Conservation (phyloP, 1,284 basidiomycete genomes). For the Heliocybe sulcata region DNA sequence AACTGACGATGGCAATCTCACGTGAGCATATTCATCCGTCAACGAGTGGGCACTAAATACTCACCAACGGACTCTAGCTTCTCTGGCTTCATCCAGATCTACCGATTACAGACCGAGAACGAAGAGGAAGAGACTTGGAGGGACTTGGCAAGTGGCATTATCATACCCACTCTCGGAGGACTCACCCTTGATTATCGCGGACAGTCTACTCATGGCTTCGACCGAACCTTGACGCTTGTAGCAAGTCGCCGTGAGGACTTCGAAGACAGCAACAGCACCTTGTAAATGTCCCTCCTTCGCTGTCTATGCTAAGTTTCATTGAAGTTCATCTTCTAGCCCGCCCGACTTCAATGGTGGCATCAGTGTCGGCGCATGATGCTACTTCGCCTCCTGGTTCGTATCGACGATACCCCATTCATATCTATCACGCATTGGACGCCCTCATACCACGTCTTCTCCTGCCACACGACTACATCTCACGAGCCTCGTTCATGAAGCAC, state of each 20-base stretch:
- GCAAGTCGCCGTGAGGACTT: slow-evolving; percentile 50
- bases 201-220: slow-evolving; percentile 69
- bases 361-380: not conserved
- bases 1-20: slow-evolving; percentile 62
- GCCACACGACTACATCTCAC: not conserved
- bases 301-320: not conserved
- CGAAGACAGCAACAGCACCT: slow-evolving; percentile 9
- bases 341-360: not conserved
- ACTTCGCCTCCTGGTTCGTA: not conserved
- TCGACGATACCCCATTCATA: not conserved
- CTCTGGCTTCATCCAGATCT: slow-evolving; percentile 73
- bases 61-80: slow-evolving; percentile 33
- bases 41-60: not conserved
- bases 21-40: slow-evolving; percentile 38
- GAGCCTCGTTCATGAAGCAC: not conserved
- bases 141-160: slow-evolving; percentile 48
- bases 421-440: not conserved
- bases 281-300: not conserved
- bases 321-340: not conserved
- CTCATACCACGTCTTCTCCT: not conserved
- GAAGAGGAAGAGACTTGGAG: slow-evolving; percentile 80
- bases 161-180: not conserved
- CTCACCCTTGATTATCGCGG: not conserved
- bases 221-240: slow-evolving; percentile 54
- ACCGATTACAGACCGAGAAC: slow-evolving; percentile 73